A percentile compares a stretch with the other conserved stretches of the same genome.
Evolutionary conservation across 306 rosid genomes (phyloP).

Genomic region (Acacia acuminata): DNA sequence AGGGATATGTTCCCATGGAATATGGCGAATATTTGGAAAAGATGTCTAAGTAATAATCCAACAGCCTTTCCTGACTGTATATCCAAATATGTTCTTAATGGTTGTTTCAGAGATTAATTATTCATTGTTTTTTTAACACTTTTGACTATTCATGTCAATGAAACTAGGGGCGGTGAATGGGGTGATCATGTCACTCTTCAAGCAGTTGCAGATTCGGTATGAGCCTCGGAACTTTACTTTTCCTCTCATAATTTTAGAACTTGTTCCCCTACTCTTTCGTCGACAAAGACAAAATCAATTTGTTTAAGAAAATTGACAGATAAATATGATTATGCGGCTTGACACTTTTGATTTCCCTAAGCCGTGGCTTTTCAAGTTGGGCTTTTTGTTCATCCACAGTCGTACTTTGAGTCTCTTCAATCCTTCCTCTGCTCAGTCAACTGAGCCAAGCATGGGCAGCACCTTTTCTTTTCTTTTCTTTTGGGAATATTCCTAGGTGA

Average conservation of each 20-base stretch:
- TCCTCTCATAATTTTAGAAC: constrained; percentile 21
- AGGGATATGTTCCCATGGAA: constrained; percentile 89
- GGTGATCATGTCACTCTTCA: constrained; percentile 92
- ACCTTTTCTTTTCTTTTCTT: not conserved
- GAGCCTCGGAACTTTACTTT: not conserved
- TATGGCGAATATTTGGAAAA: constrained; percentile 70
- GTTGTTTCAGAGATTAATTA: constrained; percentile 2
- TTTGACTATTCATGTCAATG: constrained; percentile 18
- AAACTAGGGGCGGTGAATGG: constrained; percentile 80
- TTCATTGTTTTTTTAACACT: not conserved
- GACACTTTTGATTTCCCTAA: constrained; percentile 11
- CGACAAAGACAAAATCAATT: not conserved
- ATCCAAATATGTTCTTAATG: not conserved
- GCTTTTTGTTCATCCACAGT: not conserved
- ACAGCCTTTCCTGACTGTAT: constrained; percentile 1
- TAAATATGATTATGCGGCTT: constrained; percentile 1
- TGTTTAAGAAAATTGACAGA: constrained; percentile 7
- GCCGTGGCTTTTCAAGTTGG: constrained; percentile 20
- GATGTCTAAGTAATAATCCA: constrained; percentile 61
- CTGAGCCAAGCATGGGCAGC: not conserved
- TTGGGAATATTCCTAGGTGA: not conserved
- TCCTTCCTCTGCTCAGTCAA: not conserved
- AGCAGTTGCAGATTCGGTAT: constrained; percentile 83
- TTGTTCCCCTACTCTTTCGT: constrained; percentile 1
- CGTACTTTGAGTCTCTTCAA: not conserved